phyloP scores from a whole-genome alignment of 352 stramenopile genomes.

The Hyphochytrium catenoides region DNA sequence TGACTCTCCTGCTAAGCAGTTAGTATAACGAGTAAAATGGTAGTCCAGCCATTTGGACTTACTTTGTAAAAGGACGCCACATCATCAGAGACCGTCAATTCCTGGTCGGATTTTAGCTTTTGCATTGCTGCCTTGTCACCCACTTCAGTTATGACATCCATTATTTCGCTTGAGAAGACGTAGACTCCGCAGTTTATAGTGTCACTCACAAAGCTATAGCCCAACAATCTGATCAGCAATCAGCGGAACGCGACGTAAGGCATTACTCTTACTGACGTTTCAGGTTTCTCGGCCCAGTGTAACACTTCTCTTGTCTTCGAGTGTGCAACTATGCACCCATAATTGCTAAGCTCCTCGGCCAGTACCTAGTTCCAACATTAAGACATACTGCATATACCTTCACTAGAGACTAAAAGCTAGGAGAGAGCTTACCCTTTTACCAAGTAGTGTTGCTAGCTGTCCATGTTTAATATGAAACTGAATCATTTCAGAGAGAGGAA shows the following conservation, averaged over 20 bases:
- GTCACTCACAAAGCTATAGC: slow-evolving; percentile 70
- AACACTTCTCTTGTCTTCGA: slow-evolving; percentile 45
- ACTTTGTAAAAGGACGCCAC: too few relatives aligned
- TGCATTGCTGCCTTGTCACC: slow-evolving; percentile 50
- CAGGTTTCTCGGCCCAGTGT: slow-evolving; percentile 63
- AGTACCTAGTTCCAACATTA: slow-evolving; percentile 62
- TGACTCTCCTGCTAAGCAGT: too few relatives aligned
- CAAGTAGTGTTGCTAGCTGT: slow-evolving; percentile 10
- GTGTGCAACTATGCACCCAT: slow-evolving; percentile 54
- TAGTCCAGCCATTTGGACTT: too few relatives aligned
- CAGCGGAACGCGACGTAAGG: too few relatives aligned
- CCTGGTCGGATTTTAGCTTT: slow-evolving; percentile 40
- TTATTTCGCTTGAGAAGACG: slow-evolving; percentile 47
- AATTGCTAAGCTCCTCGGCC: slow-evolving; percentile 62
- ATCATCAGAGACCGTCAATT: too few relatives aligned
- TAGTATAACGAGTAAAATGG: too few relatives aligned
- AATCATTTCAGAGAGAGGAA: slow-evolving; percentile 65
- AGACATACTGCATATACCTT: too few relatives aligned
- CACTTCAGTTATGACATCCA: slow-evolving; percentile 42
- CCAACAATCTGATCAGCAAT: too few relatives aligned
- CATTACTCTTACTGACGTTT: too few relatives aligned
- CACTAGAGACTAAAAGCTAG: too few relatives aligned
- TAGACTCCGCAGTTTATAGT: slow-evolving; percentile 73
- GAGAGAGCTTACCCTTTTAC: too few relatives aligned
- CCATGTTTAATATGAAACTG: slow-evolving; percentile 34